phyloP scores from a whole-genome alignment of 169 alveolate species.

The Cryptosporidium canis region DNA sequence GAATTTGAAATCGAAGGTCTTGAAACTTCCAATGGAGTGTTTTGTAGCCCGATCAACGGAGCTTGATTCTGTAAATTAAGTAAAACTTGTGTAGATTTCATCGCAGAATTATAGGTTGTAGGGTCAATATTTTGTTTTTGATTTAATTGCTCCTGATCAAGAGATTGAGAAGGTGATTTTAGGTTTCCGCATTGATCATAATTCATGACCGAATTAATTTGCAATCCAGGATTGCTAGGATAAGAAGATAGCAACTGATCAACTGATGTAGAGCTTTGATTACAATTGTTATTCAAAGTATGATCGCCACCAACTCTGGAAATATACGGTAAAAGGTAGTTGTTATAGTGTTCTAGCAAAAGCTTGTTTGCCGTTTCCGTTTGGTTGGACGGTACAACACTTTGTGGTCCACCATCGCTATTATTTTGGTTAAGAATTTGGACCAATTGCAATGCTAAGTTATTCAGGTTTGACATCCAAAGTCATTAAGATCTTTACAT shows the following conservation, averaged over 20 bases:
- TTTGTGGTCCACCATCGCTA: slow-evolving; percentile 45
- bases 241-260: slow-evolving; percentile 23
- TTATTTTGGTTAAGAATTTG: slow-evolving; percentile 57
- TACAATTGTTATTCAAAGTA: neutral
- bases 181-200: neutral
- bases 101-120: neutral
- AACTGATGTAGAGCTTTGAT: neutral
- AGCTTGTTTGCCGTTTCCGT: slow-evolving; percentile 12
- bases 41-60: slow-evolving; percentile 36
- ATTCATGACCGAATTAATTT: neutral
- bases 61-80: slow-evolving; percentile 27
- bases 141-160: slow-evolving; percentile 14
- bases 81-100: slow-evolving; percentile 22
- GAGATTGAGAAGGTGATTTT: neutral
- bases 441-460: slow-evolving; percentile 71
- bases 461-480: slow-evolving; percentile 73
- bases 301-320: slow-evolving; percentile 37
- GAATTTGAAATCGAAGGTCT: slow-evolving; percentile 10
- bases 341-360: slow-evolving; percentile 58
- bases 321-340: slow-evolving; percentile 23
- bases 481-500: slow-evolving; percentile 67
- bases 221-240: neutral
- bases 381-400: neutral
- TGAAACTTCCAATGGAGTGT: slow-evolving; percentile 23
- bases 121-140: slow-evolving; percentile 13